phyloP scores from a whole-genome alignment of 2,329 filamentous ascomycete species.

The Trichoderma oligosporum region DNA sequence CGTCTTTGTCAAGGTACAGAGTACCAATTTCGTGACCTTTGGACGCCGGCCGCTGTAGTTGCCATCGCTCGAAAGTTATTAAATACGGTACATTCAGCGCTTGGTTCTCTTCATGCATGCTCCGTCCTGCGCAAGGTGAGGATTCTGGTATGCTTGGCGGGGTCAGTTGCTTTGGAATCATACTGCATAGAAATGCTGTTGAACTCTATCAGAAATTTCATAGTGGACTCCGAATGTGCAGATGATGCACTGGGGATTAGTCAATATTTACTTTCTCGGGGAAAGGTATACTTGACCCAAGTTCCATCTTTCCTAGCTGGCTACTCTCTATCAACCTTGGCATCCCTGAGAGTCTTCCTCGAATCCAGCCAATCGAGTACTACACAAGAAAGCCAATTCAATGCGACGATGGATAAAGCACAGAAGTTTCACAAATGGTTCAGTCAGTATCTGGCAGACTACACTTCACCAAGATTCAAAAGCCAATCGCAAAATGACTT shows the following conservation, averaged over 20 bases:
- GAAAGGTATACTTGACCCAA: conserved; percentile 59
- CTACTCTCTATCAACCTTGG: conserved; percentile 72
- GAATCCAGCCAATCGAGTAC: conserved; percentile 72
- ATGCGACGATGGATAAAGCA: conserved; percentile 70
- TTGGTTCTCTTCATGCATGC: conserved; percentile 84
- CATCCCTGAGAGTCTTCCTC: conserved; percentile 73
- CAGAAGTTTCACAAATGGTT: conserved; percentile 78
- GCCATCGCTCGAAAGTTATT: conserved; percentile 74
- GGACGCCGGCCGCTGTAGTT: conserved; percentile 71
- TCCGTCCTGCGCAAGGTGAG: conserved; percentile 82
- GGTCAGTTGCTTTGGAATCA: conserved; percentile 64
- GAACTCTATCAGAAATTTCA: conserved; percentile 70
- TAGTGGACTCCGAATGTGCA: conserved; percentile 81
- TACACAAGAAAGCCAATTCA: conserved; percentile 80
- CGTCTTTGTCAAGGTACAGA: conserved; percentile 72
- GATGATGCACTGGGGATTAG: conserved; percentile 86
- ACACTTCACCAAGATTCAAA: conserved; percentile 52
- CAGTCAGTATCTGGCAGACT: conserved; percentile 61
- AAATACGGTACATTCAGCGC: conserved; percentile 73
- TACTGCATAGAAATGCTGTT: conserved; percentile 91
- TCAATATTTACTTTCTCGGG: conserved; percentile 74
- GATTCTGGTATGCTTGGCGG: conserved; percentile 74
- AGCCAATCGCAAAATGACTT: conserved; percentile 48
- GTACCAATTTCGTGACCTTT: conserved; percentile 62
- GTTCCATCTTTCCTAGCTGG: conserved; percentile 76